A percentile compares a stretch with the other conserved stretches of the same genome.
These are phyloP conservation scores for Euphorbia pulcherrima DNA, from an alignment of 345 rosid species.

Conservation along the genomic window DNA sequence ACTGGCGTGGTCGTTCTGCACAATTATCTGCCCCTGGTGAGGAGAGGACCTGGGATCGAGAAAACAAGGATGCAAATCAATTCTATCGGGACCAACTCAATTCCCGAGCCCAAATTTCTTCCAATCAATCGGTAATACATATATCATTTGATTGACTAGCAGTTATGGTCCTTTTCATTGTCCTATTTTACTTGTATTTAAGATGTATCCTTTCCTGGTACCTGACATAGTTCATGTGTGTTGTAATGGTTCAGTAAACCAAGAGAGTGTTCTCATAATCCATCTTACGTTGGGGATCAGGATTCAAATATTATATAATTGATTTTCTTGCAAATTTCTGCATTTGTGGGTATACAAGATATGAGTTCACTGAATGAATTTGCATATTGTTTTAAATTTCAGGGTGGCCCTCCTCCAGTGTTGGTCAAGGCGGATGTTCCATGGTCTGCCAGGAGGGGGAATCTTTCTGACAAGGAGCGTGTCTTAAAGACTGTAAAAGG, in stretches of 20 bases:
- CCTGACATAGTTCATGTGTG: background rate
- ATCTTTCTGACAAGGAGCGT: slow-evolving; percentile 73
- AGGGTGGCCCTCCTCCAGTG: slow-evolving; percentile 69
- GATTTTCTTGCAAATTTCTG: slow-evolving; percentile 12
- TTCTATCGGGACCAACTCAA: slow-evolving; percentile 46
- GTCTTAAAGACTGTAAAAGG: slow-evolving; percentile 86
- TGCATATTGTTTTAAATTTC: slow-evolving; percentile 19
- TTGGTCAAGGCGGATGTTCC: slow-evolving; percentile 87
- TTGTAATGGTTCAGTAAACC: background rate
- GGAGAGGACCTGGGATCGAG: slow-evolving; percentile 66
- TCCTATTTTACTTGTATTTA: no score
- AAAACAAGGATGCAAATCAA: slow-evolving; percentile 47
- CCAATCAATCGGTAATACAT: slow-evolving; percentile 48
- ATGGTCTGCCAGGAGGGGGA: slow-evolving; percentile 80
- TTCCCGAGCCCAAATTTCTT: slow-evolving; percentile 43
- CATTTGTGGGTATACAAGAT: background rate
- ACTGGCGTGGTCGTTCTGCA: slow-evolving; percentile 78
- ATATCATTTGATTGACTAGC: background rate
- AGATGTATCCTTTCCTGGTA: background rate
- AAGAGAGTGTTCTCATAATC: background rate
- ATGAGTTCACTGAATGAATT: slow-evolving; percentile 10
- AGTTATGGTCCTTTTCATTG: background rate
- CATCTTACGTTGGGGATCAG: background rate
- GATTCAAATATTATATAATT: background rate
- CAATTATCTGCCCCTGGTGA: slow-evolving; percentile 55